Percentiles rank a stretch among this genome's conserved stretches.
Evolutionary conservation across 2,329 filamentous ascomycete species (phyloP).

Genomic region (Pseudogymnoascus sp.): DNA sequence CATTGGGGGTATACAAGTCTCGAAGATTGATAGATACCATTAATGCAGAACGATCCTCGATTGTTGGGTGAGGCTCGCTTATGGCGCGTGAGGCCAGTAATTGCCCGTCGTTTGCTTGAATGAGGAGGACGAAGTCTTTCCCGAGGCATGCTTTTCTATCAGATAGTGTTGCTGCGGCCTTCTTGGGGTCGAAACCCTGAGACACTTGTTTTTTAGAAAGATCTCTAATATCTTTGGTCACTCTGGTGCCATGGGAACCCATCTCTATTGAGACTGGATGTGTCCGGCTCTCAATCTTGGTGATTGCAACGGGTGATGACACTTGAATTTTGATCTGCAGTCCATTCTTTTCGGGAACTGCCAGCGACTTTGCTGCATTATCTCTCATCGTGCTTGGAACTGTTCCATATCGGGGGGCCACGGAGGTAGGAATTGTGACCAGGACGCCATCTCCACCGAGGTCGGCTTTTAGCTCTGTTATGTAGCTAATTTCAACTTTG

Average conservation of each 20-base stretch:
- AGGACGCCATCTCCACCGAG: constrained; percentile 55
- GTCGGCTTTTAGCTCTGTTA: constrained; percentile 67
- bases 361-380: not conserved
- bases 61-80: constrained; percentile 52
- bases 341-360: constrained; percentile 9
- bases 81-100: constrained; percentile 45
- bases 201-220: constrained; percentile 1
- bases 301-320: constrained; percentile 11
- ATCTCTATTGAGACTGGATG: constrained; percentile 12
- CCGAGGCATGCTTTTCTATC: constrained; percentile 47
- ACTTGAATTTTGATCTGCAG: constrained; percentile 11
- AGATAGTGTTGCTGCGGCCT: constrained; percentile 55
- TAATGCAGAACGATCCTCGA: constrained; percentile 55
- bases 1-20: constrained; percentile 50
- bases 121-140: constrained; percentile 59
- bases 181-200: constrained; percentile 29
- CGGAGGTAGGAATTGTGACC: constrained; percentile 60
- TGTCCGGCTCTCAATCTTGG: constrained; percentile 11
- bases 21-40: constrained; percentile 52
- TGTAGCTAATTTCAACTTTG: constrained; percentile 55
- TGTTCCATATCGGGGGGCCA: constrained; percentile 59
- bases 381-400: constrained; percentile 30
- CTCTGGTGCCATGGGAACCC: constrained; percentile 10
- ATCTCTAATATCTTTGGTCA: constrained; percentile 12
- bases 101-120: constrained; percentile 52